Percentiles rank a stretch among this genome's conserved stretches.
Conservation (phyloP, 192 early-diverging fungal genomes). For the Coemansia sp. region DNA sequence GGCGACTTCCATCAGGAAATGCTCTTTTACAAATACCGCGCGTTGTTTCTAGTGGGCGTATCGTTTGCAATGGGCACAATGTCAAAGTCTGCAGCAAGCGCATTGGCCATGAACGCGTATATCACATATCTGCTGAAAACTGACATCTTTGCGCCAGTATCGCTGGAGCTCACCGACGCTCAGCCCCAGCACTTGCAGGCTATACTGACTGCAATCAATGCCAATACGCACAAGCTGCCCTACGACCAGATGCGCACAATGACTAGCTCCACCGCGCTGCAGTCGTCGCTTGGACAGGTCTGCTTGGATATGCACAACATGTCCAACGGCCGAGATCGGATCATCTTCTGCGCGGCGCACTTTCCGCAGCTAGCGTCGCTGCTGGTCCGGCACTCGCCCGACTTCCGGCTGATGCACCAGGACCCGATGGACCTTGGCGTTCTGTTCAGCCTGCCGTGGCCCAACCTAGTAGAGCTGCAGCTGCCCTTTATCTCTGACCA, state of each 20-base stretch:
- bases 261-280: constrained; percentile 33
- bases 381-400: constrained; percentile 34
- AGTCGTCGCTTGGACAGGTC: constrained; percentile 39
- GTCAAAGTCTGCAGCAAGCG: constrained; percentile 24
- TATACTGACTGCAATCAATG: constrained; percentile 34
- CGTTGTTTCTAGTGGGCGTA: constrained; percentile 38
- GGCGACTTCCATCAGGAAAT: constrained; percentile 20
- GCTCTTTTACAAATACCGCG: constrained; percentile 41
- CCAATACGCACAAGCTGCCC: constrained; percentile 29
- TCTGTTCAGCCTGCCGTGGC: constrained; percentile 42
- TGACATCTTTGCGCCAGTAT: constrained; percentile 35
- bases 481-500: constrained; percentile 46
- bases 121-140: constrained; percentile 43
- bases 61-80: constrained; percentile 42
- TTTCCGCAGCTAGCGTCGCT: constrained; percentile 46
- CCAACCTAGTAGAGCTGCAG: constrained; percentile 31
- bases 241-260: constrained; percentile 40
- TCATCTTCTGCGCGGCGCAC: constrained; percentile 45
- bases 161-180: constrained; percentile 25
- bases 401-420: constrained; percentile 26
- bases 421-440: constrained; percentile 41
- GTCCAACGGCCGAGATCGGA: constrained; percentile 26
- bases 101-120: constrained; percentile 41
- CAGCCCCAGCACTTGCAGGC: constrained; percentile 36
- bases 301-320: constrained; percentile 39